phyloP scores from a whole-genome alignment of 2,329 filamentous ascomycete species.

The Colletotrichum ledebouriae region DNA sequence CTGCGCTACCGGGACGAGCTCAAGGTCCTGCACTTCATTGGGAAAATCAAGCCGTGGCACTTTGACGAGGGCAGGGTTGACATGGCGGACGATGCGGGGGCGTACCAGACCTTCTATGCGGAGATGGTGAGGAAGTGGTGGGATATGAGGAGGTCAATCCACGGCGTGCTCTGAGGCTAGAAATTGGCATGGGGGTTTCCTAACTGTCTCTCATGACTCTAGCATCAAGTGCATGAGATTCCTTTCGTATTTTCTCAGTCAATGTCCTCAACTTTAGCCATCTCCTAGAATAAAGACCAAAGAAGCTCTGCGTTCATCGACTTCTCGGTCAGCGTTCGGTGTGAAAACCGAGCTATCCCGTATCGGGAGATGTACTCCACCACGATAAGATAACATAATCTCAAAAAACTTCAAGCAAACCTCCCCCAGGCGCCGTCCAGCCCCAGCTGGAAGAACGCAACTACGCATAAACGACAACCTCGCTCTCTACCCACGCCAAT shows the following conservation, averaged over 20 bases:
- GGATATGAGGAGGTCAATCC: constrained; percentile 36
- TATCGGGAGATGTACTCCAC: accelerated
- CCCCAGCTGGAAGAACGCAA: background rate
- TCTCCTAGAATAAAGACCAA: no score
- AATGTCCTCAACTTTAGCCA: no score
- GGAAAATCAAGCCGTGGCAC: constrained; percentile 75
- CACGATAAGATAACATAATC: constrained; percentile 38
- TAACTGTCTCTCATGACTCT: no score
- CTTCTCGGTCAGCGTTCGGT: constrained; percentile 17
- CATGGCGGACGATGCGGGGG: constrained; percentile 24
- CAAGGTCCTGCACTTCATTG: constrained; percentile 77
- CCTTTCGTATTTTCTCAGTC: no score
- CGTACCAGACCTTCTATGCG: constrained; percentile 42
- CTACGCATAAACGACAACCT: background rate
- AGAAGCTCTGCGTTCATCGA: no score
- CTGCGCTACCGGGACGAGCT: constrained; percentile 54
- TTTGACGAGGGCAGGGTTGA: constrained; percentile 45
- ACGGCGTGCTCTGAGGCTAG: background rate
- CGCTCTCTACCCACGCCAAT: background rate
- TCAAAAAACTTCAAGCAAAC: constrained; percentile 39
- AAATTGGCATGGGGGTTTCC: no score
- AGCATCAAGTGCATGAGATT: no score
- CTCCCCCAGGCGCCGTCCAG: background rate
- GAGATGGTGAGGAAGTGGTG: constrained; percentile 45
- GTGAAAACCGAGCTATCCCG: background rate